Evolutionary conservation across 2,329 filamentous ascomycete species (phyloP).

Genomic region (Aspergillus clavatus): DNA sequence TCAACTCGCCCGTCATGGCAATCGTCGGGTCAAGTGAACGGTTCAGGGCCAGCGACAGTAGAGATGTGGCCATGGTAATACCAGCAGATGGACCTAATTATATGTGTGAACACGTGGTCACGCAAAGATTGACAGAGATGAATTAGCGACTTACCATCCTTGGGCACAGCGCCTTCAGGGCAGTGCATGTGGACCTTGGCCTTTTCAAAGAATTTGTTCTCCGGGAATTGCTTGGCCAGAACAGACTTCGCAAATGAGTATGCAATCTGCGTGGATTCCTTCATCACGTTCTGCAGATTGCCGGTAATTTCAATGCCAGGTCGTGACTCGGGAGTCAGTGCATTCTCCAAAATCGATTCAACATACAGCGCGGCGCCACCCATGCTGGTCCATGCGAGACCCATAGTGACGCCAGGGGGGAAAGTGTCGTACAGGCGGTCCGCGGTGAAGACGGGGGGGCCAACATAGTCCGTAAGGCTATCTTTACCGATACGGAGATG

Average conservation of each 20-base stretch:
- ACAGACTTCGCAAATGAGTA: conserved; percentile 93
- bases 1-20: conserved; percentile 97
- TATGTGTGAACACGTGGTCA: conserved; percentile 9
- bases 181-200: conserved; percentile 94
- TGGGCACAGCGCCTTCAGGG: conserved; percentile 90
- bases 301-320: conserved; percentile 86
- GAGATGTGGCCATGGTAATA: conserved; percentile 95
- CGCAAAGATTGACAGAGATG: conserved; percentile 2
- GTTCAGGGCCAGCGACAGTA: conserved; percentile 80
- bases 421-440: conserved; percentile 92
- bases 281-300: conserved; percentile 95
- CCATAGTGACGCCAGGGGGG: conserved; percentile 93
- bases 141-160: conserved; percentile 61
- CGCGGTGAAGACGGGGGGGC: conserved; percentile 89
- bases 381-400: conserved; percentile 95
- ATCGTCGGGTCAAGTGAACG: conserved; percentile 74
- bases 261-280: conserved; percentile 90
- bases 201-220: conserved; percentile 94
- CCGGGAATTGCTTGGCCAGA: conserved; percentile 76
- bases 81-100: conserved; percentile 68
- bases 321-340: conserved; percentile 66
- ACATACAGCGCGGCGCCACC: conserved; percentile 95
- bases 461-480: conserved; percentile 94
- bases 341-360: conserved; percentile 87
- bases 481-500: conserved; percentile 82